A percentile compares a stretch with the other conserved stretches of the same genome.
Evolutionary conservation across 2,329 filamentous ascomycete genomes (phyloP).

Genomic region (Stagonosporopsis cucurbitacearum): DNA sequence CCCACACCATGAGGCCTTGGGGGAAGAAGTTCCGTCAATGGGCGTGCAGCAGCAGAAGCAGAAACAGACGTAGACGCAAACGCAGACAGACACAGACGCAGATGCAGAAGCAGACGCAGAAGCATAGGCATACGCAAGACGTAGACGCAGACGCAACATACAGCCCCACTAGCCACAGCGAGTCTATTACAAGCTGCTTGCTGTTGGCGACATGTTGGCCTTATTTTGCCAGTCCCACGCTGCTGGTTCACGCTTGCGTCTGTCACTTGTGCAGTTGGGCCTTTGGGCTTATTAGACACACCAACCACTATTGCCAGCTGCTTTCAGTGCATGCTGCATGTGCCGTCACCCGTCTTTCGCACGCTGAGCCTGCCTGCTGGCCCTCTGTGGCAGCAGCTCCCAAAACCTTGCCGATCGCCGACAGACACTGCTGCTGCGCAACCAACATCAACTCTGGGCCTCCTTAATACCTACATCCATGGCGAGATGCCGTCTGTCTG

Average conservation of each 20-base stretch:
- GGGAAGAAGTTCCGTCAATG: conserved; percentile 3
- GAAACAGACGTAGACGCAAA: conserved; percentile 15
- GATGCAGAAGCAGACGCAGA: conserved; percentile 12
- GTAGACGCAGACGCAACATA: conserved; percentile 13
- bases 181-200: conserved; percentile 14
- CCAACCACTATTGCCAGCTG: conserved; percentile 31
- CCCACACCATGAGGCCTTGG: conserved; percentile 1
- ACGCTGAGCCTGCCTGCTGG: conserved; percentile 23
- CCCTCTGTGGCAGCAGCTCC: conserved; percentile 16
- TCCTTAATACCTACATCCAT: too few relatives aligned
- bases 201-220: conserved; percentile 43
- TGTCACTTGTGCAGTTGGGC: conserved; percentile 42
- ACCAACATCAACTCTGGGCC: conserved; percentile 16
- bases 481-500: conserved; percentile 16
- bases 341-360: conserved; percentile 23
- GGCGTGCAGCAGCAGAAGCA: conserved; percentile 13
- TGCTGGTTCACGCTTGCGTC: conserved; percentile 41
- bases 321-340: conserved; percentile 23
- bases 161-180: conserved; percentile 18
- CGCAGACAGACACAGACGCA: conserved; percentile 16
- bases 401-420: conserved; percentile 29
- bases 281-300: too few relatives aligned
- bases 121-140: conserved; percentile 18
- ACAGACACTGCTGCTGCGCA: conserved; percentile 20
- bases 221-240: conserved; percentile 37